Evolutionary conservation across 768 basidiomycete genomes (phyloP).

Genomic region (Boletus rubroflammeus): DNA sequence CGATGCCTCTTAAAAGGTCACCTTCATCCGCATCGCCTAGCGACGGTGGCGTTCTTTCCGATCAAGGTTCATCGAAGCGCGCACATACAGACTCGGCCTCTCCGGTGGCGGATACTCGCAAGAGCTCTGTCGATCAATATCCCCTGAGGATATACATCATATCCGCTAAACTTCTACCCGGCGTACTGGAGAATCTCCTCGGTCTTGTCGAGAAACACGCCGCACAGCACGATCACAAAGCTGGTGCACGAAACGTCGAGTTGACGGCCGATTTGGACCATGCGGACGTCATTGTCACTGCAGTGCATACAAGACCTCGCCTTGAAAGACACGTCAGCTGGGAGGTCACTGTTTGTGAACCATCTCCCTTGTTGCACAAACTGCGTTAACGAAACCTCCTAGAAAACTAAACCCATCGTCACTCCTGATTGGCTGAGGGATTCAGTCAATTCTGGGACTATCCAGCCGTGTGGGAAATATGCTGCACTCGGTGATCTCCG

Average conservation of each 20-base stretch:
- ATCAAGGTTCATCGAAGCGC: slow-evolving; percentile 13
- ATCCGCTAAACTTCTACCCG: slow-evolving; percentile 28
- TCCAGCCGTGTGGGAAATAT: slow-evolving; percentile 53
- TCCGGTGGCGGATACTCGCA: slow-evolving; percentile 1
- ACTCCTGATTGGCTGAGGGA: slow-evolving; percentile 69
- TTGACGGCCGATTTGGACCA: slow-evolving; percentile 40
- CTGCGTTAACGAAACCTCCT: slow-evolving; percentile 1
- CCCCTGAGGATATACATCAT: slow-evolving; percentile 30
- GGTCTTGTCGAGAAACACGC: slow-evolving; percentile 22
- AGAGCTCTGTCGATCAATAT: slow-evolving; percentile 3
- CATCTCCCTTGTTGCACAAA: neutral
- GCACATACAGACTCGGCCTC: neutral
- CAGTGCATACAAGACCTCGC: slow-evolving; percentile 60
- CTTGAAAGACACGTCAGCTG: slow-evolving; percentile 68
- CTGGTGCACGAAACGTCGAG: slow-evolving; percentile 23
- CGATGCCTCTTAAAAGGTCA: slow-evolving; percentile 14
- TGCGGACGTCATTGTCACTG: slow-evolving; percentile 67
- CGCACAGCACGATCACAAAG: neutral
- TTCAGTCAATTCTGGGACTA: slow-evolving; percentile 43
- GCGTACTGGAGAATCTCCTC: slow-evolving; percentile 21
- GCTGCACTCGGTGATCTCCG: slow-evolving; percentile 52
- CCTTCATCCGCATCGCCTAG: slow-evolving; percentile 2
- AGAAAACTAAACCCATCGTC: slow-evolving; percentile 67
- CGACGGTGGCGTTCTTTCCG: neutral
- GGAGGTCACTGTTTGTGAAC: slow-evolving; percentile 55